Evolutionary conservation across 768 basidiomycete genomes (phyloP), one percentile per base, ranked within the genome.

Genomic region (Mycena epipterygia): DNA sequence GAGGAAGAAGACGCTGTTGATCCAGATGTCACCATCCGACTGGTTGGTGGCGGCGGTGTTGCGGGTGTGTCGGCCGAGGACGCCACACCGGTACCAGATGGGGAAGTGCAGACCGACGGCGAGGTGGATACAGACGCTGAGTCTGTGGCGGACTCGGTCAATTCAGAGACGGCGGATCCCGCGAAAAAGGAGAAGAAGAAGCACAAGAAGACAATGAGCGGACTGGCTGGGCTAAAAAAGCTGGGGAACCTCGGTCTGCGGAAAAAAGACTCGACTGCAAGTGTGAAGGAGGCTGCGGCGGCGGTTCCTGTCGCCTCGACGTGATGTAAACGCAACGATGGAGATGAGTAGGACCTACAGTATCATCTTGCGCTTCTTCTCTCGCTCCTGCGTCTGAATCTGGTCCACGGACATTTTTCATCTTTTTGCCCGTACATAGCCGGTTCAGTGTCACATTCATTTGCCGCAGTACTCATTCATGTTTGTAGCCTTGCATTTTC

Each of bases 1-100:
- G 75, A 72, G 60, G 77, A 75, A 3, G 75, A 65, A 27, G 71
- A 76, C 19, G 71, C 69, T 21, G 52, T 71, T 30, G 74, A 78
- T 25, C 75, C 83, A 23, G 83, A 84, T 52, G 80, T 84, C 14
- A 89, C 88, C 16, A 84, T 92, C 59, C 87, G 89, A 49, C 77
- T 92, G 17, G 85, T 92, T n/a, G 90, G 89, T 23, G 87, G 85
- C 2, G 86, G 87, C 23, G 88, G 88, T 21, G 79, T 82, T 27
- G 76, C 81, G 33, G 89, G 89, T 25, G 67, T 77, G 21, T 78
- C 78, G 33, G 8, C 42, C 3, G 78, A 79, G 42, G 78, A 78
- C 23, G 72, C 41, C 33, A 57, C 25, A 5, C 12, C 27, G 11
- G 42, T 37, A 16, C 32, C 44, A 11, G 76, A 80, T 16, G 67